These are phyloP conservation scores for Penicillium sp. DNA, from an alignment of 2,329 filamentous ascomycete genomes.

Conservation along the genomic window DNA sequence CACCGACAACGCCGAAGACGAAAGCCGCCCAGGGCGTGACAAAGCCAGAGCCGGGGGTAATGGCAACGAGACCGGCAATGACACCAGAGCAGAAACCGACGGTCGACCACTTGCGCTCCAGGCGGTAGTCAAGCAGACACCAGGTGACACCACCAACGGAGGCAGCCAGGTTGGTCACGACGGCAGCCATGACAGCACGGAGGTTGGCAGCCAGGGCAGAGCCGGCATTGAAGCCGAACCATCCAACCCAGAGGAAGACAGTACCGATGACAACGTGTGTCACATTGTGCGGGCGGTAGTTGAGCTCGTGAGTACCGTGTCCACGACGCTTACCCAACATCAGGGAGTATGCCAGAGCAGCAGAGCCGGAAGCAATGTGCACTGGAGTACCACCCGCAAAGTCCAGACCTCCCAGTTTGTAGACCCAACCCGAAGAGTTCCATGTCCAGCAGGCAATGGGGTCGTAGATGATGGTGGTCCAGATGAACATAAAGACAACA, in stretches of 20 bases:
- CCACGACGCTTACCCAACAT: constrained; percentile 84
- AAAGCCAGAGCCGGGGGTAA: constrained; percentile 83
- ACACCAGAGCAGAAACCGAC: constrained; percentile 92
- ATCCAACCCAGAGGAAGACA: constrained; percentile 91
- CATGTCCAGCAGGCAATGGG: constrained; percentile 94
- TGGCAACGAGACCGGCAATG: constrained; percentile 80
- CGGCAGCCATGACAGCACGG: constrained; percentile 79
- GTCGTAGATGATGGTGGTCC: constrained; percentile 87
- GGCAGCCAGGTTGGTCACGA: constrained; percentile 82
- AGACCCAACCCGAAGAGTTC: constrained; percentile 80
- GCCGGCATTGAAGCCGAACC: constrained; percentile 93
- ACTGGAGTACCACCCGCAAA: constrained; percentile 90
- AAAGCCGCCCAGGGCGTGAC: constrained; percentile 83
- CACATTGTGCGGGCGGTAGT: constrained; percentile 90
- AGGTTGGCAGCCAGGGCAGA: constrained; percentile 78
- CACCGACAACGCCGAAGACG: constrained; percentile 73
- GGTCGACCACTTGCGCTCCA: constrained; percentile 89
- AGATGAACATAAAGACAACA: constrained; percentile 89
- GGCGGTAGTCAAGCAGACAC: constrained; percentile 83
- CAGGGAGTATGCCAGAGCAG: constrained; percentile 84
- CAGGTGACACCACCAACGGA: constrained; percentile 83
- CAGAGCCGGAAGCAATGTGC: constrained; percentile 78
- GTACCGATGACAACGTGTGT: constrained; percentile 90
- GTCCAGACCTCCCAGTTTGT: constrained; percentile 75
- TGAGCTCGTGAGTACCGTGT: constrained; percentile 82